These are phyloP conservation scores for Curvularia spicifera DNA, from an alignment of 2,329 filamentous ascomycete genomes.

Conservation along the genomic window DNA sequence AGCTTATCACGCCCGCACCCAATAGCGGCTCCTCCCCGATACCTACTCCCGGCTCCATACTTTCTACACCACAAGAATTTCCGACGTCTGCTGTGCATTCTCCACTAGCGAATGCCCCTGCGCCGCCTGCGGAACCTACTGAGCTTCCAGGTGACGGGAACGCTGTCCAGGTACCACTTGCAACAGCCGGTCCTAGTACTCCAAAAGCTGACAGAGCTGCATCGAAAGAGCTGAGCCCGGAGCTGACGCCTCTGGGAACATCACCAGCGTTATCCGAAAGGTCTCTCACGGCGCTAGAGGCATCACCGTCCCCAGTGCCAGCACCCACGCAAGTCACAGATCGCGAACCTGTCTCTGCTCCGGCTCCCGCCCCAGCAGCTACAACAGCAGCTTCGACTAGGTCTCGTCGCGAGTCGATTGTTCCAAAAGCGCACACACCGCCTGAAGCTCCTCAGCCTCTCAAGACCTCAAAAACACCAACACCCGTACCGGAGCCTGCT, in stretches of 20 bases:
- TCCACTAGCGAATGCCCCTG: slow-evolving; percentile 20
- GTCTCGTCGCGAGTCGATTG: slow-evolving; percentile 43
- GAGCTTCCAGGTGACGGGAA: slow-evolving; percentile 25
- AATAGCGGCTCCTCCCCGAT: slow-evolving; percentile 19
- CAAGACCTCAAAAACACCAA: slow-evolving; percentile 29
- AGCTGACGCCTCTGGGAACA: slow-evolving; percentile 26
- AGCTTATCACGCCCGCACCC: slow-evolving; percentile 25
- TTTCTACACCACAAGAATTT: slow-evolving; percentile 18
- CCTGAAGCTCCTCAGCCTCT: slow-evolving; percentile 22
- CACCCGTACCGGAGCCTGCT: slow-evolving; percentile 24
- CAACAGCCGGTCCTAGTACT: slow-evolving; percentile 52
- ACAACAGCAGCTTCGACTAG: slow-evolving; percentile 46
- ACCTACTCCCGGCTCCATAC: slow-evolving; percentile 19
- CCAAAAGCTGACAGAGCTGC: slow-evolving; percentile 28
- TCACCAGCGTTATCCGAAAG: slow-evolving; percentile 25
- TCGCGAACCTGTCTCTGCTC: slow-evolving; percentile 15
- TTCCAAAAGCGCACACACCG: slow-evolving; percentile 35
- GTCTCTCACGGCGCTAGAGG: slow-evolving; percentile 17
- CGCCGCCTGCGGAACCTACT: slow-evolving; percentile 23
- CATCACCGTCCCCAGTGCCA: slow-evolving; percentile 11
- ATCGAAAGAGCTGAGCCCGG: slow-evolving; percentile 17
- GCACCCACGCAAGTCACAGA: slow-evolving; percentile 5
- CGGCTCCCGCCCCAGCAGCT: slow-evolving; percentile 14
- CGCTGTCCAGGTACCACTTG: slow-evolving; percentile 52
- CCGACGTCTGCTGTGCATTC: slow-evolving; percentile 23